These are phyloP conservation scores for Leccinum olivaceopallidum DNA, from an alignment of 768 basidiomycete genomes.

Conservation along the genomic window DNA sequence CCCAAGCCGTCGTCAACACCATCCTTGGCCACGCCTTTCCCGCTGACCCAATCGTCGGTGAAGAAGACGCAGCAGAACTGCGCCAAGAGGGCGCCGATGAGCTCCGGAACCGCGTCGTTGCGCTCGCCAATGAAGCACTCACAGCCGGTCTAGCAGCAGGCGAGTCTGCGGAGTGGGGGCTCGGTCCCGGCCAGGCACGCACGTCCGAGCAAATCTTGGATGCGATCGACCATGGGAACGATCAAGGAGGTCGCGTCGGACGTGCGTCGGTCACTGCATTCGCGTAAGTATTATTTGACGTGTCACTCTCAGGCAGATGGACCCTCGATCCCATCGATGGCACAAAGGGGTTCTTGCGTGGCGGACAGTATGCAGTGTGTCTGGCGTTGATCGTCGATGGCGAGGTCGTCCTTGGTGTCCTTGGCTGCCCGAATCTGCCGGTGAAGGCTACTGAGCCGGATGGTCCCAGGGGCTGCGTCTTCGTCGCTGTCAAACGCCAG, in stretches of 20 bases:
- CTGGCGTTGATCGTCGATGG: conserved; percentile 80
- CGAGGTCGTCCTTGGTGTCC: conserved; percentile 77
- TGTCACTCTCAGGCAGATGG: conserved; percentile 63
- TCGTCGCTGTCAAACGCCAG: conserved; percentile 86
- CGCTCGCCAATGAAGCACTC: conserved; percentile 82
- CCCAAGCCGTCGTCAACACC: conserved; percentile 87
- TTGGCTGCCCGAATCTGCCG: conserved; percentile 94
- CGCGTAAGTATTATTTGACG: background rate
- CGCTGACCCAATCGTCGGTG: conserved; percentile 85
- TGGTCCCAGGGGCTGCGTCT: conserved; percentile 73
- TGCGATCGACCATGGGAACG: conserved; percentile 83
- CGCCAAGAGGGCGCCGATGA: conserved; percentile 41
- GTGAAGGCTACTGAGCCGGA: conserved; percentile 51
- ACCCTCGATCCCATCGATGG: conserved; percentile 91
- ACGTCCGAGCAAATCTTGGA: conserved; percentile 50
- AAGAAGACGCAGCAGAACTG: conserved; percentile 77
- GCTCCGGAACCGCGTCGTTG: conserved; percentile 67
- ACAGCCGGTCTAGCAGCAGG: conserved; percentile 49
- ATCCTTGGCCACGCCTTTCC: conserved; percentile 82
- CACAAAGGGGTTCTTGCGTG: conserved; percentile 90
- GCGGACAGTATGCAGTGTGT: conserved; percentile 93
- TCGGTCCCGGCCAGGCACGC: conserved; percentile 59
- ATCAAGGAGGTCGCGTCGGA: conserved; percentile 69
- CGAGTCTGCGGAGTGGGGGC: conserved; percentile 68
- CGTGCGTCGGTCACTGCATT: conserved; percentile 45